A percentile compares a stretch with the other conserved stretches of the same genome.
These are phyloP conservation scores for Helicocarpus griseus DNA, from an alignment of 2,329 filamentous ascomycete species.

Conservation along the genomic window DNA sequence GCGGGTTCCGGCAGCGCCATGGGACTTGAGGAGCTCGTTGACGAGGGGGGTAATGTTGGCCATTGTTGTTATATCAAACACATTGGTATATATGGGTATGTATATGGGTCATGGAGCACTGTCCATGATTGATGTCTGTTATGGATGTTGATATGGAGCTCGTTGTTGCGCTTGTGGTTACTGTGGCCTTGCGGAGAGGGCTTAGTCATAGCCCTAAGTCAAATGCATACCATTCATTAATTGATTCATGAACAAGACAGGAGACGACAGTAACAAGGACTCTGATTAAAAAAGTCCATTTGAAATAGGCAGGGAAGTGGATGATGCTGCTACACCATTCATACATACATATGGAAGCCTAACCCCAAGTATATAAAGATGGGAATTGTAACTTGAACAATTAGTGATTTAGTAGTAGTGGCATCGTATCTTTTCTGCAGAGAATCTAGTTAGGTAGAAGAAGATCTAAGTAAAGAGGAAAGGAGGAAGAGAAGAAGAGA, in stretches of 20 bases:
- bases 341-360: too few relatives aligned
- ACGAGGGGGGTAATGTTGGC: slow-evolving; percentile 32
- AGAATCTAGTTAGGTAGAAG: neutral
- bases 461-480: neutral
- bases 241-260: too few relatives aligned
- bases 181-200: neutral
- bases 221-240: too few relatives aligned
- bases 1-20: slow-evolving; percentile 28
- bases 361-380: too few relatives aligned
- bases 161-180: neutral
- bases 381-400: too few relatives aligned
- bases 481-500: neutral
- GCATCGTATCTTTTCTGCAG: too few relatives aligned
- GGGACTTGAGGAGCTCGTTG: slow-evolving; percentile 25
- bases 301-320: too few relatives aligned
- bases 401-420: too few relatives aligned
- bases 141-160: neutral
- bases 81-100: neutral
- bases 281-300: too few relatives aligned
- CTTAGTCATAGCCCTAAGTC: slow-evolving; percentile 1
- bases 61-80: slow-evolving; percentile 19
- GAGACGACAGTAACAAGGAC: neutral
- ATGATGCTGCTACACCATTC: too few relatives aligned
- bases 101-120: neutral
- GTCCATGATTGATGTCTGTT: neutral